These are phyloP conservation scores for Eleusine indica DNA, from an alignment of 176 grass and related monocot genomes.

Conservation along the genomic window DNA sequence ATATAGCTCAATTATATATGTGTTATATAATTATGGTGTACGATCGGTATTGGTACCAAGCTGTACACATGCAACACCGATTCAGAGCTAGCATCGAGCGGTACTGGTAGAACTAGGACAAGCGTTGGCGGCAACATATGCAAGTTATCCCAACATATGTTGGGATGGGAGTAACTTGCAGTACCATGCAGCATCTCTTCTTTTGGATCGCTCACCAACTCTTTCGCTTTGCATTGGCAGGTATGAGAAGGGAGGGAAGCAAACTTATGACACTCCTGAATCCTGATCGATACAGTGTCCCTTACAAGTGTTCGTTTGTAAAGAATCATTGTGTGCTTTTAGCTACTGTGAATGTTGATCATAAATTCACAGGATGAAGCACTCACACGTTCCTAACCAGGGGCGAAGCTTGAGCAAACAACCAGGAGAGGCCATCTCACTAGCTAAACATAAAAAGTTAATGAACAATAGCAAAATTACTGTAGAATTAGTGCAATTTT, in stretches of 20 bases:
- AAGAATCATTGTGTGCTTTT: background rate
- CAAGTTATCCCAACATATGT: background rate
- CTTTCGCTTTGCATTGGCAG: background rate
- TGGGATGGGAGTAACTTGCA: background rate
- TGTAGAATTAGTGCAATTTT: no score
- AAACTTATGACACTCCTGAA: background rate
- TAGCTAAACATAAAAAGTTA: no score
- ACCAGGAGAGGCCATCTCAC: no score
- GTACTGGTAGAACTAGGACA: background rate
- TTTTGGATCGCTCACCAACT: constrained; percentile 1
- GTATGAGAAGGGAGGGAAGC: background rate
- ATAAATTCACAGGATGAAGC: no score
- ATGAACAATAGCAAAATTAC: no score
- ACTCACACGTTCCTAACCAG: no score
- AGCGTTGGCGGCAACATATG: background rate
- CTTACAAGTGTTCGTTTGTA: background rate
- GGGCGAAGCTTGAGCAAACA: no score
- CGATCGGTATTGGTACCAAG: background rate
- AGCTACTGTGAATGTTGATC: no score
- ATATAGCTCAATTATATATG: no score
- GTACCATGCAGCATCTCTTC: background rate
- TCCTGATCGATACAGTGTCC: background rate
- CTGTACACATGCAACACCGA: constrained; percentile 19
- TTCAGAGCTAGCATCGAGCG: background rate
- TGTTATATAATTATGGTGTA: background rate